These are phyloP conservation scores for Canavalia ensiformis DNA, from an alignment of 306 rosid genomes.

Conservation along the genomic window DNA sequence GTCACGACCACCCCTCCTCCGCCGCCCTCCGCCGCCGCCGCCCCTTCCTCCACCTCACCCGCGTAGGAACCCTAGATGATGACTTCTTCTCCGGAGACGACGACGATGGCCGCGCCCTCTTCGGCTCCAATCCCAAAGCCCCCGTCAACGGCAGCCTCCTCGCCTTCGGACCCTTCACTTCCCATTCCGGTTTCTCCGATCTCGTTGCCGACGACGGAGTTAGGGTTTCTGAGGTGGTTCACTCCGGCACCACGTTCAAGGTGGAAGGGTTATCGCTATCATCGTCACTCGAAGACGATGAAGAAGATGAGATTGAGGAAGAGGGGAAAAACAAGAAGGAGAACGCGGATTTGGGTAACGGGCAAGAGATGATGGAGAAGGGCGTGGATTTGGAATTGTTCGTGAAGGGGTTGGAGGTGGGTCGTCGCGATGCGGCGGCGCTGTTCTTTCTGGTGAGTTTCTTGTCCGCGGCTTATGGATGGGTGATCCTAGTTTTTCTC, in stretches of 20 bases:
- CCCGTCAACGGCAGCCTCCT: conserved; percentile 61
- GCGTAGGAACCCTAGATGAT: conserved; percentile 90
- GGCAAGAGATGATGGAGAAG: conserved; percentile 52
- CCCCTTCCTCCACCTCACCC: conserved; percentile 87
- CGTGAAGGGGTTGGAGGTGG: conserved; percentile 77
- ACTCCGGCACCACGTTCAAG: conserved; percentile 70
- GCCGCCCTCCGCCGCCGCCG: conserved; percentile 59
- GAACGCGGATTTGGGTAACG: conserved; percentile 54
- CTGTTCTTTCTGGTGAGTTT: conserved; percentile 74
- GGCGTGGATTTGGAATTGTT: conserved; percentile 71
- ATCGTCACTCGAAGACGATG: conserved; percentile 17
- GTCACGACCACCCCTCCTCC: conserved; percentile 34
- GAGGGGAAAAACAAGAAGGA: conserved; percentile 44
- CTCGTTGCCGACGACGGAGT: conserved; percentile 69
- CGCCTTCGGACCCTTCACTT: conserved; percentile 53
- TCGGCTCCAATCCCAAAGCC: conserved; percentile 60
- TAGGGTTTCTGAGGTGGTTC: conserved; percentile 76
- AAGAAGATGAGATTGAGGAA: conserved; percentile 33
- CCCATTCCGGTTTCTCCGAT: conserved; percentile 74
- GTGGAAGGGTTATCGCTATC: conserved; percentile 36
- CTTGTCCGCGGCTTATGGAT: conserved; percentile 78
- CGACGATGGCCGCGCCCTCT: conserved; percentile 68
- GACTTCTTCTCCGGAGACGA: conserved; percentile 94
- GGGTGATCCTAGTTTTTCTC: conserved; percentile 89
- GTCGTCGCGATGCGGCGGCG: conserved; percentile 79